Evolutionary conservation across 805 yeast species (phyloP), one percentile per base, ranked within the genome.

Genomic region (Hanseniaspora valbyensis): DNA sequence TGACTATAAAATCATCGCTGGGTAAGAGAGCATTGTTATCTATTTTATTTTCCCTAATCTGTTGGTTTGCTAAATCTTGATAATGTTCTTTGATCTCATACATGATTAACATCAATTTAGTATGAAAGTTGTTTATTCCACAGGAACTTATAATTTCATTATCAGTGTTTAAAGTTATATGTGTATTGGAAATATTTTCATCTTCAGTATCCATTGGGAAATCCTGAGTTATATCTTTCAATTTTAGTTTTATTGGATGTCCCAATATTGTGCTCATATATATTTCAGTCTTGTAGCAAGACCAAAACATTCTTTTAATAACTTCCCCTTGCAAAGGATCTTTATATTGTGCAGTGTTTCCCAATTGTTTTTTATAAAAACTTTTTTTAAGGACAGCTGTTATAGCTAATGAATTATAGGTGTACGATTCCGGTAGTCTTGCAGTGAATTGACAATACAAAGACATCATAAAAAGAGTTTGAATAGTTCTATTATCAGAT

Each of bases 371-470:
- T 54, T 95, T 68, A 64, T 88, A 95, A 18, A 86, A 67, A 0
- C 95, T 95, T 57, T 85, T 87, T 56, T 88, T 74, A 41, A 87
- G 63, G 0, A 95, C 90, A 22, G 89, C 78, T 60, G 95, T 69
- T 42, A 87, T 65, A 0, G 95, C 96, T 49, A 86, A 80, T 7
- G 96, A 95, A 54, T 87, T 83, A 62, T 86, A 88, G 0, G 94
- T 81, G 63, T 88, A 87, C 63, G 95, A 86, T 0, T 94, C 83
- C 0, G 90, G 80, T 52, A 88, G 69, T 55, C 92, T 73, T 0
- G 95, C 95, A 2, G 94, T 82, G 60, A 95, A 86, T 65, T 88
- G 95, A 44, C 88, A 66, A 64, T 85, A 88, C 55, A 87, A 71
- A 21, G 85, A 80, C 74, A 88, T 71, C 89, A 86, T 85, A 30